phyloP scores from a whole-genome alignment of 225 moss, liverwort and hornwort species.

The Physcomitrium patens region DNA sequence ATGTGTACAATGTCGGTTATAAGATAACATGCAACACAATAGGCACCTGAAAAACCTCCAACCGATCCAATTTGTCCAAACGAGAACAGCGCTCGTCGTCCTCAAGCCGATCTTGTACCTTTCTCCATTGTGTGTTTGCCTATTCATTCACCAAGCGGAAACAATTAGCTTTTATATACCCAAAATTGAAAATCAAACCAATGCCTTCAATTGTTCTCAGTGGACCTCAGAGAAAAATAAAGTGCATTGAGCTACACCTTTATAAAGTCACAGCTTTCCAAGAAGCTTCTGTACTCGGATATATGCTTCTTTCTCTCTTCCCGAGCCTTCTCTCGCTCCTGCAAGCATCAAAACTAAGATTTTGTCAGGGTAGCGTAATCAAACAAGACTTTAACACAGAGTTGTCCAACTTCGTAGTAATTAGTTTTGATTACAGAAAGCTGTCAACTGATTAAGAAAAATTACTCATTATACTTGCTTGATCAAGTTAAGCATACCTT shows the following conservation, averaged over 20 bases:
- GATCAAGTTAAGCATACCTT: constrained; percentile 57
- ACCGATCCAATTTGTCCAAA: constrained; percentile 94
- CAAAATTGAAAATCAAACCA: neutral
- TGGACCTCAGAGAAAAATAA: neutral
- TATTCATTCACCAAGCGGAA: constrained; percentile 34
- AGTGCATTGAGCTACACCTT: constrained; percentile 51
- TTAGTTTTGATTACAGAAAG: neutral
- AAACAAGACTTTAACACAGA: neutral
- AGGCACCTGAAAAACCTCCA: constrained; percentile 91
- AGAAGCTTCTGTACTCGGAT: constrained; percentile 77
- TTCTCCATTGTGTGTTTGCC: constrained; percentile 96
- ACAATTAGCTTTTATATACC: neutral
- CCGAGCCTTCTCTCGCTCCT: constrained; percentile 99
- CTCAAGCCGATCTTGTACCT: constrained; percentile 93
- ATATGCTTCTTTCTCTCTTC: constrained; percentile 95
- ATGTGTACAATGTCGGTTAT: neutral
- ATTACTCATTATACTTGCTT: neutral
- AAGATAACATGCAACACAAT: too few relatives aligned
- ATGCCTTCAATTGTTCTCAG: neutral
- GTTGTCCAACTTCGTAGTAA: neutral
- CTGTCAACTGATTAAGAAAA: neutral
- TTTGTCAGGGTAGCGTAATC: constrained; percentile 8
- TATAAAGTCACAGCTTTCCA: constrained; percentile 94
- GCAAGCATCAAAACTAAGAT: constrained; percentile 18
- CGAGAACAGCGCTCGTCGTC: constrained; percentile 97